These are phyloP conservation scores for Neckera pumila DNA, from an alignment of 225 moss, liverwort and hornwort genomes.

Conservation along the genomic window DNA sequence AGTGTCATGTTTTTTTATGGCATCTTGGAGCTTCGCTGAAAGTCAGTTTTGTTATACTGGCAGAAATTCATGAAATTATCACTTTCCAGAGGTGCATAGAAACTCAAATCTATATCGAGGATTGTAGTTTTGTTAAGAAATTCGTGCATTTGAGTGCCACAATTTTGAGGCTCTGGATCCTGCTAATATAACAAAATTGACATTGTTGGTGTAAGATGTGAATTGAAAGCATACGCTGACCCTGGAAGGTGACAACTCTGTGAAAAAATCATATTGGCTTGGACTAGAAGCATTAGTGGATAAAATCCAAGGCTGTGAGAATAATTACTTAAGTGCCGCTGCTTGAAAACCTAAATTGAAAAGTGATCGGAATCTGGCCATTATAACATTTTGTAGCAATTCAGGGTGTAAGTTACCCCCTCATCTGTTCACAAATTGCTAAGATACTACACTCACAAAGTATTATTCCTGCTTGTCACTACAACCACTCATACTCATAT, in stretches of 20 bases:
- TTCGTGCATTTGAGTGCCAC: background rate
- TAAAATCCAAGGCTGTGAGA: background rate
- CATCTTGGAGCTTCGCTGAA: background rate
- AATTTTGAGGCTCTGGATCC: background rate
- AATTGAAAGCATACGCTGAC: background rate
- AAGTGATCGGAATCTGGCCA: background rate
- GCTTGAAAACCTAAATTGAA: background rate
- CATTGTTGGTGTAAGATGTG: background rate
- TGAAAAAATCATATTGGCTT: background rate
- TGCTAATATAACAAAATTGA: too few species aligned
- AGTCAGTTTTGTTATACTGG: background rate
- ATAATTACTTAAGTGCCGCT: background rate
- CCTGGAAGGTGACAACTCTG: background rate
- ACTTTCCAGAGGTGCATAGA: background rate
- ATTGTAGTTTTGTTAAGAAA: background rate
- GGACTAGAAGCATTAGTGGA: background rate
- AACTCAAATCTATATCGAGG: background rate
- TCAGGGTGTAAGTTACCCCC: too few species aligned
- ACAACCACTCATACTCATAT: too few species aligned
- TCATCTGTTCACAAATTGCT: background rate
- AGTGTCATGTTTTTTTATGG: too few species aligned
- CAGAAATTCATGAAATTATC: background rate
- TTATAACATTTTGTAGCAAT: background rate
- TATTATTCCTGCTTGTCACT: background rate
- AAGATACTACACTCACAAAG: background rate